Evolutionary conservation across 768 basidiomycete genomes (phyloP), one percentile per base, ranked within the genome.

Genomic region (Amanita brunnescens): DNA sequence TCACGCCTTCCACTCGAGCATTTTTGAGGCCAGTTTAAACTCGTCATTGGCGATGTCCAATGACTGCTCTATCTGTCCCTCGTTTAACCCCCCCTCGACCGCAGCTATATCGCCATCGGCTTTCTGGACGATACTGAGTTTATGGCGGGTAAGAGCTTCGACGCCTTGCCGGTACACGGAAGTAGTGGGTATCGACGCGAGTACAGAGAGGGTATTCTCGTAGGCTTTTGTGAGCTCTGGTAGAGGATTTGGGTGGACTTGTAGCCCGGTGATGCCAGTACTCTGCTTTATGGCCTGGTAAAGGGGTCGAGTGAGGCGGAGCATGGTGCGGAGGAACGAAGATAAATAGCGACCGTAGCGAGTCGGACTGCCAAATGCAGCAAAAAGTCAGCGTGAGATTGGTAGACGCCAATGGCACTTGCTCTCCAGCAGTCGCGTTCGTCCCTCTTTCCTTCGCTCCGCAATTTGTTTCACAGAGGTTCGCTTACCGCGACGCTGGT

Each of bases 1-100:
- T 66, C 66, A 97, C 94, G 88, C 80, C 71, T 94, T 95, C 92
- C 91, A 98, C 62, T 93, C 86, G n/a, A 85, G 62, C 85, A 96
- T 88, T 69, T 88, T 88, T 29, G 71, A 71, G 4, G 76, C 88
- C 34, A 97, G 73, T 50, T 70, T 72, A 51, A 91, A 71, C 67
- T 98, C 94, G 61, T 87, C 87, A 58, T 81, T 70, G 9, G 93
- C 94, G 66, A 89, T 81, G 57, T 81, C 77, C 59, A 98, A 60
- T 30, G 87, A 78, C 66, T 91, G 77, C 72, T 98, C 94, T 38
- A 96, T 88, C 59, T 90, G 81, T 0, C 91, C 90, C 64, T 89
- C 89, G 45, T 84, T 78, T 35, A 97, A 64, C 64, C 79, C 77
- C 62, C 75, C 79, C 71, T 96, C 94, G 7, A 77, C 87, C 6